These are phyloP conservation scores for Cynanchum wilfordii DNA, from an alignment of 257 asterid genomes.

Conservation along the genomic window DNA sequence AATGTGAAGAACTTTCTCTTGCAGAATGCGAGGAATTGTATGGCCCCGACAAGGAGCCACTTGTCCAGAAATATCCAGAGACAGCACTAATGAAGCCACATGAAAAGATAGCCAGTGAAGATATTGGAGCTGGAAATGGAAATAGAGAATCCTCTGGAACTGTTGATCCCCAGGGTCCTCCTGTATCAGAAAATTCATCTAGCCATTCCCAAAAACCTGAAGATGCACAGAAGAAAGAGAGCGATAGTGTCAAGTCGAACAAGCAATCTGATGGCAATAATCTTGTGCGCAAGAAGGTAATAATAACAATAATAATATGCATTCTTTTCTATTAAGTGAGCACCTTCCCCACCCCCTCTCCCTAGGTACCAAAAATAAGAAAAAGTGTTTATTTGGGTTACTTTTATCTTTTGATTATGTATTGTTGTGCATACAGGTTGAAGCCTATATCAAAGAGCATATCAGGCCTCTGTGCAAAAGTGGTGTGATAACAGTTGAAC, in stretches of 20 bases:
- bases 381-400: background rate
- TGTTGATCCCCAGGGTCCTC: constrained; percentile 19
- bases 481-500: constrained; percentile 86
- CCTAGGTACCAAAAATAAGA: background rate
- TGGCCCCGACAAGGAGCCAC: constrained; percentile 81
- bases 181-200: constrained; percentile 25
- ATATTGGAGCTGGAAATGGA: constrained; percentile 25
- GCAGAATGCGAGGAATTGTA: constrained; percentile 91
- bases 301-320: background rate
- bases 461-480: constrained; percentile 93
- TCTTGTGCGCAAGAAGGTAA: constrained; percentile 38
- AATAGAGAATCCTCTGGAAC: constrained; percentile 20
- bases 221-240: constrained; percentile 28
- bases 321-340: constrained; percentile 1
- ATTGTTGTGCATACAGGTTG: constrained; percentile 51
- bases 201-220: constrained; percentile 25
- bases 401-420: background rate
- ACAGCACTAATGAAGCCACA: constrained; percentile 26
- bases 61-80: constrained; percentile 51
- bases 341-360: background rate
- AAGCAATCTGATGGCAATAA: constrained; percentile 40
- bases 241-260: constrained; percentile 27
- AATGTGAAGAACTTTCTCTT: constrained; percentile 47
- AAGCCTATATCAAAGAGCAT: constrained; percentile 93
- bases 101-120: constrained; percentile 21